phyloP scores from a whole-genome alignment of 345 rosid species.

The Linum usitatissimum region DNA sequence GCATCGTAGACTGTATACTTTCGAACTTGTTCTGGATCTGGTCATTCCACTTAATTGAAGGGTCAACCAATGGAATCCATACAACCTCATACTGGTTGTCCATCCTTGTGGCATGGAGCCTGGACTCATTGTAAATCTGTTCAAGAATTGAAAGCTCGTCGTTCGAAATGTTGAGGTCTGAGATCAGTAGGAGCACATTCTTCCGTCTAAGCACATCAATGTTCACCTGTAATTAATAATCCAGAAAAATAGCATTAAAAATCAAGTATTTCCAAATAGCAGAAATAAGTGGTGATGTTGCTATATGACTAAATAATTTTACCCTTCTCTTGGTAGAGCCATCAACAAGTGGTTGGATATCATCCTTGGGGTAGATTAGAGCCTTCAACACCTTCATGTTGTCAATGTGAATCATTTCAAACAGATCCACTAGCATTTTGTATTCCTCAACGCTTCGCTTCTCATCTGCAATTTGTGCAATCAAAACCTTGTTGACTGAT shows the following conservation, averaged over 20 bases:
- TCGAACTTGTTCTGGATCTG: neutral
- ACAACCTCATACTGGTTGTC: slow-evolving; percentile 3
- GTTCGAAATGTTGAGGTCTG: slow-evolving; percentile 1
- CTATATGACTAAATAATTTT: neutral
- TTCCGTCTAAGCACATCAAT: slow-evolving; percentile 3
- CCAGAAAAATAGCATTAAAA: neutral
- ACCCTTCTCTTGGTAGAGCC: slow-evolving; percentile 8
- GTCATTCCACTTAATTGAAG: neutral
- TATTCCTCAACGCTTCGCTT: neutral
- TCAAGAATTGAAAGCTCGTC: slow-evolving; percentile 2
- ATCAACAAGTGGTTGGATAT: slow-evolving; percentile 3
- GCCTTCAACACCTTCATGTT: slow-evolving; percentile 1
- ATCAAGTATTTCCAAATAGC: neutral
- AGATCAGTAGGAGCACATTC: slow-evolving; percentile 2
- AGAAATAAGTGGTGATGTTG: neutral
- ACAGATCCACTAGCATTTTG: neutral
- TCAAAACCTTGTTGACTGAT: neutral
- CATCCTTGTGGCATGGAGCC: slow-evolving; percentile 2
- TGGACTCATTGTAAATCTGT: slow-evolving; percentile 3
- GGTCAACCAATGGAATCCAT: neutral
- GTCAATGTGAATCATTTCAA: slow-evolving; percentile 1
- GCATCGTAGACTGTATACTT: neutral
- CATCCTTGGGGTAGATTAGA: neutral
- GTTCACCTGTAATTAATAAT: neutral
- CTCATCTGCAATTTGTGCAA: neutral